phyloP scores from a whole-genome alignment of 306 rosid species.

The Hylodesmum podocarpum region DNA sequence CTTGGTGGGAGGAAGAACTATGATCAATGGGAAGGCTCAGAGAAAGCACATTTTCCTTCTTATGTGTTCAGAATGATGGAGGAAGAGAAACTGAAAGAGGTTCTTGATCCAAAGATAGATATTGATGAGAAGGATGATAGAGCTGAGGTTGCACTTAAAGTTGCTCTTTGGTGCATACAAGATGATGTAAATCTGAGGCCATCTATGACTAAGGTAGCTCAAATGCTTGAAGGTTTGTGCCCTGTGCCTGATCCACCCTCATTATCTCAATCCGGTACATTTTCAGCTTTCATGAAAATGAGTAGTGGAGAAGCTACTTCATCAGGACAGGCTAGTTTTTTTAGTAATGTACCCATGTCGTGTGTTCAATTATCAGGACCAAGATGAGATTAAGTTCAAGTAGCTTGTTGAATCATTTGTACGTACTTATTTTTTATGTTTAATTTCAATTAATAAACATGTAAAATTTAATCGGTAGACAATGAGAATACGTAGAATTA shows the following conservation, averaged over 20 bases:
- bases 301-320: constrained; percentile 66
- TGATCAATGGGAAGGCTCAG: constrained; percentile 64
- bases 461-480: not conserved
- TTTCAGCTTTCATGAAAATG: constrained; percentile 52
- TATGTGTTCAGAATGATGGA: constrained; percentile 77
- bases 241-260: constrained; percentile 61
- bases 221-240: constrained; percentile 86
- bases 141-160: constrained; percentile 46
- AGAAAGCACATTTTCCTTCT: constrained; percentile 81
- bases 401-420: not conserved
- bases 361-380: constrained; percentile 87
- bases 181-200: constrained; percentile 80
- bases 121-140: constrained; percentile 56
- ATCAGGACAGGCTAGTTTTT: constrained; percentile 65
- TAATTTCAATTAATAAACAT: not conserved
- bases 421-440: not conserved
- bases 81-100: constrained; percentile 46
- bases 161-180: constrained; percentile 88
- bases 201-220: constrained; percentile 78
- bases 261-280: constrained; percentile 50
- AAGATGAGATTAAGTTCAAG: constrained; percentile 41
- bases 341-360: constrained; percentile 61
- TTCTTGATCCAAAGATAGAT: constrained; percentile 54
- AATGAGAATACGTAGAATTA: too few relatives aligned
- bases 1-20: constrained; percentile 86